Conservation (phyloP, 225 moss, liverwort and hornwort genomes). For the Pseudoscleropodium purum region DNA sequence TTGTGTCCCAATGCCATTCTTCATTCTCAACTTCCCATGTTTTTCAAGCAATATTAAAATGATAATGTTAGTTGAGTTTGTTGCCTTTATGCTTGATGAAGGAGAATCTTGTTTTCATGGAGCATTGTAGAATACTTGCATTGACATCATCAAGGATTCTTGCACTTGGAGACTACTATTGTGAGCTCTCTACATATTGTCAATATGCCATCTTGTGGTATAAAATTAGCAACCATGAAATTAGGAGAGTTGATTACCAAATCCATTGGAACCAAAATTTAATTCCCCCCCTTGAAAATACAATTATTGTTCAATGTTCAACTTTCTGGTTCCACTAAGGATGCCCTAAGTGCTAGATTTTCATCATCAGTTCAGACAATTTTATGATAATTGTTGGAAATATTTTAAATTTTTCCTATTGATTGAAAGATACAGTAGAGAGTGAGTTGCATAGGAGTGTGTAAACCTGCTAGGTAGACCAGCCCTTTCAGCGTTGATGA, state of each 20-base stretch:
- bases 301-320: neutral
- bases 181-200: neutral
- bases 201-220: neutral
- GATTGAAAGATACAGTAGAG: neutral
- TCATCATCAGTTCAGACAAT: neutral
- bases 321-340: neutral
- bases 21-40: neutral
- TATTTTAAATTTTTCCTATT: neutral
- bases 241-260: neutral
- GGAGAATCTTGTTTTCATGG: neutral
- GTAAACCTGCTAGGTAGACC: neutral
- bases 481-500: too few relatives aligned
- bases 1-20: fast-evolving
- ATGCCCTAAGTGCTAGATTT: neutral
- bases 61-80: neutral
- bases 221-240: fast-evolving
- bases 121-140: neutral
- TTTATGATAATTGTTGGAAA: neutral
- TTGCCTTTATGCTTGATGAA: neutral
- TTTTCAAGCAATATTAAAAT: neutral
- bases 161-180: neutral
- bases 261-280: neutral
- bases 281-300: neutral
- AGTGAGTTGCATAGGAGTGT: too few relatives aligned
- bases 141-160: neutral